Base-by-base conservation (phyloP, 2,329 filamentous ascomycete species). In the Beauveria varroae region DNA sequence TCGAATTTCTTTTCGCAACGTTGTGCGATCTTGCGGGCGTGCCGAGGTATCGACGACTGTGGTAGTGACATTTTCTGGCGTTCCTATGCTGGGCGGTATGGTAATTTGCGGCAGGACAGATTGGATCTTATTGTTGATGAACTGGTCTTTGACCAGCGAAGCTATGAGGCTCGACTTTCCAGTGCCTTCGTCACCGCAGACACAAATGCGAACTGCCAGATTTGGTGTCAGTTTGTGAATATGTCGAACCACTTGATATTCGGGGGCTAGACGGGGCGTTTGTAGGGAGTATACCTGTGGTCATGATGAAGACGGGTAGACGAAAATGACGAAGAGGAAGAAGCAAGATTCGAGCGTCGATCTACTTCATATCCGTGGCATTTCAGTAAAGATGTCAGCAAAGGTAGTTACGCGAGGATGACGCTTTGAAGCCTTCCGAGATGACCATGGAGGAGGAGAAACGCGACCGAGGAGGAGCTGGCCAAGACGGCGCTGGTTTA, bases 21-120 rank as follows among this genome's bases (percentile, higher is more conserved):
- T 93, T 63, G 89, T 90, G 67, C 95, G 88, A 72, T 99, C 93
- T 74, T 97, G 93, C 1, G 95, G 95, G 10, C 96, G 85, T 43
- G 95, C 92, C 40, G 93, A 98, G 37, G 95, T 99, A 75, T 99
- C 95, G 78, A 99, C 91, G 69, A 99, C 93, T 67, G 91, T 96
- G 14, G 95, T 99, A 54, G 92, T 96, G 72, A 98, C 91, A 81
- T 96, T 96, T 69, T 98, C 93, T 53, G 93, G 93, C 6, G 93
- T 96, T 63, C 91, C 92, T 67, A 96, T 89, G 69, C 88, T 93
- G 24, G 93, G 93, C 46, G 93, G 93, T 43, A 99, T 92, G 28
- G 93, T 97, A 67, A 99, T 96, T 72, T 93, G 91, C 24, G 95
- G 95, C 10, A 99, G 86, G 64, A 98, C 89, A 16, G 93, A 85